Evolutionary conservation across 2,329 filamentous ascomycete genomes (phyloP).

Genomic region (Harringtonia lauricola): DNA sequence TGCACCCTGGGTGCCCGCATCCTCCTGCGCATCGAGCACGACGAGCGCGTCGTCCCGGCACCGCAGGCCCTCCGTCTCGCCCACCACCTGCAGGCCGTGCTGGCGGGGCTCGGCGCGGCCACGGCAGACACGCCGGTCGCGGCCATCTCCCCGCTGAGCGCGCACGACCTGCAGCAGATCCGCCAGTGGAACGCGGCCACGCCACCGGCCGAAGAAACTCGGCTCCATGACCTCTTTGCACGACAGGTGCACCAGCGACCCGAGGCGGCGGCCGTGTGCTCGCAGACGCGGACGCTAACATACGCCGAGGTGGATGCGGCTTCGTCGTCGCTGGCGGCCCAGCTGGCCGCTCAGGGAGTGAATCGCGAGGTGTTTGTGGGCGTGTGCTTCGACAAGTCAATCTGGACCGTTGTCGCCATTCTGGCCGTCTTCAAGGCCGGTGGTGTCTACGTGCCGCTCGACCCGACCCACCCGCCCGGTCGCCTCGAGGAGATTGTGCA

Average conservation of each 20-base stretch:
- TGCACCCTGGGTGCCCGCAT: too few species aligned
- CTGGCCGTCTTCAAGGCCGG: constrained; percentile 49
- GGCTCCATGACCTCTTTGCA: constrained; percentile 4
- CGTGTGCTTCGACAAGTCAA: constrained; percentile 58
- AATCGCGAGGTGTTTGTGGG: constrained; percentile 46
- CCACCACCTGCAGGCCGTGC: background rate
- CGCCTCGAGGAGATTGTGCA: constrained; percentile 9
- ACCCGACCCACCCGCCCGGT: constrained; percentile 27
- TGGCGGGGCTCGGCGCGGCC: background rate
- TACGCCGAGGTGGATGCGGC: constrained; percentile 17
- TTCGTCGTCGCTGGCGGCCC: constrained; percentile 22
- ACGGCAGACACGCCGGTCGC: background rate
- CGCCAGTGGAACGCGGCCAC: background rate
- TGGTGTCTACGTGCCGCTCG: constrained; percentile 38
- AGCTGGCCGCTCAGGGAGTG: constrained; percentile 28
- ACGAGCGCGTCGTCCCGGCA: background rate
- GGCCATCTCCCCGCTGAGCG: background rate
- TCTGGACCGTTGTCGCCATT: constrained; percentile 58
- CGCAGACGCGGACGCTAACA: constrained; percentile 20
- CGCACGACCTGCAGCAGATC: background rate
- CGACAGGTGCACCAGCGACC: constrained; percentile 7
- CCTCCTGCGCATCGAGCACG: too few species aligned
- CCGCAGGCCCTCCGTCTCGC: too few species aligned
- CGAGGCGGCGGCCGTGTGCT: constrained; percentile 16
- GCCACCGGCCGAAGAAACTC: background rate